Percentiles rank a stretch among this genome's conserved stretches.
These are phyloP conservation scores for Termitomyces sp. DNA, from an alignment of 768 basidiomycete species.

Conservation along the genomic window DNA sequence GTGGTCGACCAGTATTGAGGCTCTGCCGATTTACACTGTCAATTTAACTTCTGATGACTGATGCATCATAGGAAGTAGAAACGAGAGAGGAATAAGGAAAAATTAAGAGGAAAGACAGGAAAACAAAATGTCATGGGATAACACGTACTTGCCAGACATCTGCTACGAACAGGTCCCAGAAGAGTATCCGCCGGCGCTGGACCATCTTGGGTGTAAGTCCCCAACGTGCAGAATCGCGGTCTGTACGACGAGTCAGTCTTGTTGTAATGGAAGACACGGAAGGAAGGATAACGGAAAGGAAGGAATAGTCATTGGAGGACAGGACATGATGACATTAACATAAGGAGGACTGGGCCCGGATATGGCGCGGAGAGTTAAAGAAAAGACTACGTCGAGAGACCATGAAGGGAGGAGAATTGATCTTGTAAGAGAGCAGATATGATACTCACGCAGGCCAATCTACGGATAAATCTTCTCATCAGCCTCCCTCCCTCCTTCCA, in stretches of 20 bases:
- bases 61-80: too few relatives aligned
- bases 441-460: constrained; percentile 66
- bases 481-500: not conserved
- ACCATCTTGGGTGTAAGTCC: constrained; percentile 59
- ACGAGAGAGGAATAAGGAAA: too few relatives aligned
- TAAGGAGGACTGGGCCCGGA: too few relatives aligned
- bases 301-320: not conserved
- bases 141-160: constrained; percentile 62
- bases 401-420: not conserved
- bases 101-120: not conserved
- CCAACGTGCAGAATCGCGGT: constrained; percentile 68
- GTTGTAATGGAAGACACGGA: too few relatives aligned
- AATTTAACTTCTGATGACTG: not conserved
- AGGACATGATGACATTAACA: not conserved
- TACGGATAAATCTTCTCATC: constrained; percentile 19
- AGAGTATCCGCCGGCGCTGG: constrained; percentile 60
- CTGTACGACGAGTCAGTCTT: constrained; percentile 22
- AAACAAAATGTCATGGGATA: too few relatives aligned
- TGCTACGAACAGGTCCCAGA: constrained; percentile 77
- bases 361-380: too few relatives aligned
- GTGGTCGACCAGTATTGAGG: constrained; percentile 68
- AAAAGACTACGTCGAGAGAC: too few relatives aligned
- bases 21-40: constrained; percentile 37
- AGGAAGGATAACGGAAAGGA: not conserved
- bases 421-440: too few relatives aligned